These are phyloP conservation scores for Nakazawaea peltata DNA, from an alignment of 805 yeast species.

Conservation along the genomic window DNA sequence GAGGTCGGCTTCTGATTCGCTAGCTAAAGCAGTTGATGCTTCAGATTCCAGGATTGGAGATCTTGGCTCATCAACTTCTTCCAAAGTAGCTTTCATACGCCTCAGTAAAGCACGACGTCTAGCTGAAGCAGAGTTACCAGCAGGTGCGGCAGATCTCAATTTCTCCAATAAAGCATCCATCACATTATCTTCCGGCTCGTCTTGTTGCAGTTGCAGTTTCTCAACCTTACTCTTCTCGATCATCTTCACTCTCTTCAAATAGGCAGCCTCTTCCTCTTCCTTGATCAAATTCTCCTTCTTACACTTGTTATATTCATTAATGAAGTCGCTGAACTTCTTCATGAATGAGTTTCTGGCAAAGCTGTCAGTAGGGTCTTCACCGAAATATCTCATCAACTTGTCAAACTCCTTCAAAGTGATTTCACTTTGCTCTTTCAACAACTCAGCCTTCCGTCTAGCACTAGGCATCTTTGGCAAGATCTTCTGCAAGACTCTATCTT, in stretches of 20 bases:
- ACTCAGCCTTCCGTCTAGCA: constrained; percentile 44
- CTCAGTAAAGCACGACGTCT: constrained; percentile 74
- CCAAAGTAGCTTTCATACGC: constrained; percentile 16
- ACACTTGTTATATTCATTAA: constrained; percentile 53
- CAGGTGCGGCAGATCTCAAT: constrained; percentile 78
- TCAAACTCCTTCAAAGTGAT: constrained; percentile 45
- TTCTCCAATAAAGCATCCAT: constrained; percentile 86
- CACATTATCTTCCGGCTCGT: constrained; percentile 42
- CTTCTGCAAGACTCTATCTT: constrained; percentile 49
- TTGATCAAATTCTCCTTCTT: constrained; percentile 56
- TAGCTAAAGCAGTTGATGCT: not conserved
- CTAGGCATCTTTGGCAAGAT: constrained; percentile 44
- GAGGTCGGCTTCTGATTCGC: no score
- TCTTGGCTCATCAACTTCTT: constrained; percentile 4
- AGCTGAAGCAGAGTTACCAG: constrained; percentile 72
- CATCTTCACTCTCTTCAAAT: constrained; percentile 53
- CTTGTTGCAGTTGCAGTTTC: constrained; percentile 11
- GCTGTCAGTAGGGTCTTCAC: constrained; percentile 56
- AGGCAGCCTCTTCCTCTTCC: constrained; percentile 62
- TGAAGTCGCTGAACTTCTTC: constrained; percentile 51
- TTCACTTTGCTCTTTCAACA: constrained; percentile 41
- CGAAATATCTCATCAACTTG: constrained; percentile 59
- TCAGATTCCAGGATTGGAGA: constrained; percentile 5
- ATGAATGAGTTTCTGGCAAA: constrained; percentile 53
- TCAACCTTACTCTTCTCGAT: constrained; percentile 26